Evolutionary conservation across 108 stramenopile species (phyloP).

Genomic region (Schizochytrium sp.): DNA sequence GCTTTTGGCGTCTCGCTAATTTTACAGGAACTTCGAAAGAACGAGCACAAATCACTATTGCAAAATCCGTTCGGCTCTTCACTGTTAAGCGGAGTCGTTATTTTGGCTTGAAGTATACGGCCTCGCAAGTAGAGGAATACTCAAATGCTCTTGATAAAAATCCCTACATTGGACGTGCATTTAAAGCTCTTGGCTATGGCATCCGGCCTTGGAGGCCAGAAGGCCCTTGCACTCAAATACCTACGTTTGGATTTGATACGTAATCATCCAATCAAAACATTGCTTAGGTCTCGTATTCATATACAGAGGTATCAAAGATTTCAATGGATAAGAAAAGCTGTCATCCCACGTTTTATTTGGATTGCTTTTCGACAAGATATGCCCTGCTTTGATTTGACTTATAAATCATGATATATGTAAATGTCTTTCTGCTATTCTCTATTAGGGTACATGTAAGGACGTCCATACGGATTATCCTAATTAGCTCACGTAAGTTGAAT

Average conservation of each 20-base stretch:
- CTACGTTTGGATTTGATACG: neutral
- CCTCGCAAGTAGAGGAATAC: neutral
- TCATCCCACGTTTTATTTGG: no score
- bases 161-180: neutral
- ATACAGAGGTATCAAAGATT: no score
- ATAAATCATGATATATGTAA: no score
- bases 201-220: neutral
- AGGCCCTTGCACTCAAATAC: neutral
- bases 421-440: no score
- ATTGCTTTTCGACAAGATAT: no score
- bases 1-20: constrained; percentile 24
- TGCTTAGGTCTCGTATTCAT: no score
- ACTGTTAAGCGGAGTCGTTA: constrained; percentile 35
- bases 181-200: neutral
- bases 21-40: neutral
- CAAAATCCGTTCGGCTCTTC: neutral
- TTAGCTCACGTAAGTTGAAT: no score
- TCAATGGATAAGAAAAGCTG: no score
- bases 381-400: no score
- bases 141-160: neutral
- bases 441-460: no score
- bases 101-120: constrained; percentile 37
- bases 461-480: no score
- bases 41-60: neutral
- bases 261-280: neutral